Base-by-base conservation (phyloP, 306 rosid species). In the Ochetophila trinervis region DNA sequence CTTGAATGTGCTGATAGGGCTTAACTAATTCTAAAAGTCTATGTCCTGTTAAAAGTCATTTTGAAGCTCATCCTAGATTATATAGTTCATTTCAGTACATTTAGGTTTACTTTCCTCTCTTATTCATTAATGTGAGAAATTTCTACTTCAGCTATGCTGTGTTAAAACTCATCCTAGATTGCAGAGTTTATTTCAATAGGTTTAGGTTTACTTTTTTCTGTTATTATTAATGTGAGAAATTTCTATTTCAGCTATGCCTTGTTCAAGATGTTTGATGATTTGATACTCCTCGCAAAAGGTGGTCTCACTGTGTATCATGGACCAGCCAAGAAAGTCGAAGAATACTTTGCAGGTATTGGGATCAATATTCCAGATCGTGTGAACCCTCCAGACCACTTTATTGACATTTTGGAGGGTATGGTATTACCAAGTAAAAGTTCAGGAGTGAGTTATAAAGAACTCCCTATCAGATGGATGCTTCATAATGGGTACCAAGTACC, bases 231-330 rank as follows among this genome's bases (percentile, higher is more conserved):
- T 59, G 60, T 57, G 47, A 67, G 53, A 48, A 22, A 44, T 62
- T 65, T 74, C 22, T 80, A 14, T 18, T n/a, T 50, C 54, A 50
- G 54, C 82, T 90, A 87, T 77, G 85, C 90, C 60, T 84, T 93
- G 85, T 93, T 76, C 96, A 86, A 86, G 78, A 93, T 93, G 99
- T 93, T 93, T 73, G 99, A 93, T 51, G 99, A 93, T 69, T 74
- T 93, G 81, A 67, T 93, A 74, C 99, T 93, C 78, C 85, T 90
- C 63, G 99, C 90, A 74, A 90, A 90, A 88, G 99, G 99, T n/a
- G 99, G 99, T 71, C 84, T 90, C 17, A 90, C 93, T 19, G 97
- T 86, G 70, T 93, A 90, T 76, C 90, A 93, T 61, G 99, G 99
- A 79, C 78, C 99, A 15, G 80, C 78, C 53, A 93, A 76, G 84